Base-by-base conservation (phyloP, 768 basidiomycete species). In the Phlegmacium glaucopus region DNA sequence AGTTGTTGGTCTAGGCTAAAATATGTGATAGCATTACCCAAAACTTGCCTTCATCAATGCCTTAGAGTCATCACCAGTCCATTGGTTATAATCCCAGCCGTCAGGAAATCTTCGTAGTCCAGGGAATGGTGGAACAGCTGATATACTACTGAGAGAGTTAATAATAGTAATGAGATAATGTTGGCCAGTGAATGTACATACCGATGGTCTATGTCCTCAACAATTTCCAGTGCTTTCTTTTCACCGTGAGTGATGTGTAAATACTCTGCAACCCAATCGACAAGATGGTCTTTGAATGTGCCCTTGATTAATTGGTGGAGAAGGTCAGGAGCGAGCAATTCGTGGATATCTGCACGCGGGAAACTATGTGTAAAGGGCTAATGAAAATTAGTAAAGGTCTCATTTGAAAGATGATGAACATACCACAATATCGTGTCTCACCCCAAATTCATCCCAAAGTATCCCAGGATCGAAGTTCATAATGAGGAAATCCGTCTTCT, bases 241-340 rank as follows among this genome's bases (percentile, higher is more conserved):
- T 34, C 13, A 22, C 22, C 22, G 5, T 52, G 42, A 1, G 41
- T 5, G 3, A 44, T 13, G 3, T 22, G 22, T 22, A 75, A 44
- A 45, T 71, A 72, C 6, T 63, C 50, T 0, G 45, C 37, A 0
- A 66, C 57, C 72, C 71, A 74, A 4, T 39, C 42, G 3, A 73
- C 68, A 10, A 73, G 54, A 42, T 72, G 72, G 32, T 72, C 72
- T 48, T 72, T 72, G 58, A 71, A 74, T 5, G 57, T 61, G 3
- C 69, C 68, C 46, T 71, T 71, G 49, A 72, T 69, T 6, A 73
- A 28, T 55, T 72, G 69, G 49, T 72, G 70, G 1, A 70, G 57
- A 1, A 69, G 55, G 47, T 69, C 62, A 4, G 65, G 61, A 0
- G 64, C 32, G 0, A 69, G 29, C 3, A 68, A 51, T 28, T 68